Evolutionary conservation across 768 basidiomycete genomes (phyloP).

Genomic region (Podaxis pistillaris): DNA sequence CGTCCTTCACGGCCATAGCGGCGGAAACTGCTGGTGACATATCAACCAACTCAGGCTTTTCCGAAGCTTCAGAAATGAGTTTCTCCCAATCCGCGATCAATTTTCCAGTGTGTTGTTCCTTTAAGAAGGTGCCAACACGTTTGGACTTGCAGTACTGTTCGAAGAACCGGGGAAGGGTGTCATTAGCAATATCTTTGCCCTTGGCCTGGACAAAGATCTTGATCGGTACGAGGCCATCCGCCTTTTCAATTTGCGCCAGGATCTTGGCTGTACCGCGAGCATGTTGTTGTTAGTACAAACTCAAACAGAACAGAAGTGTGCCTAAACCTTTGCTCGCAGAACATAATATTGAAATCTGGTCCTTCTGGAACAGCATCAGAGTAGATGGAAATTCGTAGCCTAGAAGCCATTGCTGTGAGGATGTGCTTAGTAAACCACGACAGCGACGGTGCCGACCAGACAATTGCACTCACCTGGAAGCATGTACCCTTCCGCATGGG

Average conservation of each 20-base stretch:
- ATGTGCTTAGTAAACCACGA: constrained; percentile 19
- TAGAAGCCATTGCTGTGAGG: constrained; percentile 84
- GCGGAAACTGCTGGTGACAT: constrained; percentile 73
- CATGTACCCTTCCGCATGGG: constrained; percentile 90
- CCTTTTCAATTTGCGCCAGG: constrained; percentile 70
- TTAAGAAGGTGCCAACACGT: constrained; percentile 73
- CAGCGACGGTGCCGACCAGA: neutral
- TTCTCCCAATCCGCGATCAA: constrained; percentile 84
- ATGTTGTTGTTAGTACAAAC: constrained; percentile 8
- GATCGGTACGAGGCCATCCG: constrained; percentile 56
- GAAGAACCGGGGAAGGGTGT: constrained; percentile 70
- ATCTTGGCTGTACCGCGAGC: constrained; percentile 65
- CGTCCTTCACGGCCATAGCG: constrained; percentile 85
- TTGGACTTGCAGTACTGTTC: constrained; percentile 57
- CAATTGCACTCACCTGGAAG: constrained; percentile 65
- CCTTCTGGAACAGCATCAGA: constrained; percentile 77
- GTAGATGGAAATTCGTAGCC: constrained; percentile 99
- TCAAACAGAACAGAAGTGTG: constrained; percentile 3
- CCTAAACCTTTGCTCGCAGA: constrained; percentile 82
- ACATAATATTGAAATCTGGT: constrained; percentile 76
- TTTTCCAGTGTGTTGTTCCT: constrained; percentile 86
- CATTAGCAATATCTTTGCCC: constrained; percentile 72
- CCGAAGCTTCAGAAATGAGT: constrained; percentile 48
- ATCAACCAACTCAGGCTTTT: constrained; percentile 76
- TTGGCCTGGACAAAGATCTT: constrained; percentile 80